Base-by-base conservation (phyloP, 495 filamentous ascomycete genomes). In the Cryomyces minteri region DNA sequence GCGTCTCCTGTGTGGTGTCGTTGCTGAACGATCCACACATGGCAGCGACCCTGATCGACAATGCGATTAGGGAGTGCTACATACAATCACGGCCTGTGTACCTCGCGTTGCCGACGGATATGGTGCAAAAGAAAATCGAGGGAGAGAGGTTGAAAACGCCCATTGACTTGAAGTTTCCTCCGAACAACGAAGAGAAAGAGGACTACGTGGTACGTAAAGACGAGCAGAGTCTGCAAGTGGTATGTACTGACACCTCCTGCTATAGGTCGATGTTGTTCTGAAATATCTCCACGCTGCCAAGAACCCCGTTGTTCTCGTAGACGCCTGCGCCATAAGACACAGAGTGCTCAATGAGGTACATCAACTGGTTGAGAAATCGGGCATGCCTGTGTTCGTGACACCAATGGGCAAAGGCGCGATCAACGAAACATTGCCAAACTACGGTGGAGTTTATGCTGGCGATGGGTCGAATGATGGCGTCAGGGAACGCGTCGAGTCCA, bases 391-490 rank as follows among this genome's bases (percentile, higher is more conserved):
- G 0, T 94, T 90, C 59, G 84, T 90, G 14, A 76, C 85, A 0
- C 88, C 88, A 2, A 92, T 93, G 85, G 86, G 88, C 48, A 94
- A 94, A 61, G 77, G 88, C 38, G 84, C 80, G 6, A 74, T 94
- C 42, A 70, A 94, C 48, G 87, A 96, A 57, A 74, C 72, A 1
- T 67, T 77, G 43, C 67, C 74, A 7, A 78, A 71, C 48, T 95
- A 82, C 54, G 83, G 84, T 14, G 88, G 88, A 41, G 85, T 94
- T 3, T 94, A 94, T 59, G 80, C 81, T 5, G 88, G 88, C 11
- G 71, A 73, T 50, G 88, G 81, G n/a, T 82, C 76, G 10, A 73
- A 79, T 39, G 60, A 72, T 0, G 79, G 71, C 30, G 83, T 93
- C 5, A 67, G 71, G 42, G 75, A 84, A 40, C 68, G 72, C 12